Evolutionary conservation across 148 eudicot species (phyloP).

Genomic region (Rheum nobile): DNA sequence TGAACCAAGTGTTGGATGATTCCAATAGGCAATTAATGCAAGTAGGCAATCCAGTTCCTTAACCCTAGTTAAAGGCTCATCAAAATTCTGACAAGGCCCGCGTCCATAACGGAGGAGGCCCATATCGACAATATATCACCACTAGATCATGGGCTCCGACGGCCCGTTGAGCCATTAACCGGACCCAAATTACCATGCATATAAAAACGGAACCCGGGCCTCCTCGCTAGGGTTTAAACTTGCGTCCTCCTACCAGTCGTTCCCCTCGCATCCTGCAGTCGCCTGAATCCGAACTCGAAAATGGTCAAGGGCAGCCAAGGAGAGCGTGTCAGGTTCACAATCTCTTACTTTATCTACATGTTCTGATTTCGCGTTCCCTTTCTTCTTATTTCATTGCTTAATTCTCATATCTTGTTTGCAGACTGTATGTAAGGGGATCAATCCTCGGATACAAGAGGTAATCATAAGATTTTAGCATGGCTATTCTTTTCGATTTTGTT

Average conservation of each 20-base stretch:
- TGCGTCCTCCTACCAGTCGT: neutral
- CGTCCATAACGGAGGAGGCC: no score
- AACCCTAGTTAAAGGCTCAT: no score
- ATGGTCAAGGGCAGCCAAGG: constrained; percentile 56
- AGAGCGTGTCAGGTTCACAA: constrained; percentile 30
- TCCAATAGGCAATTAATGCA: no score
- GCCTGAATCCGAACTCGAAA: constrained; percentile 5
- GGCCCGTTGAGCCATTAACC: neutral
- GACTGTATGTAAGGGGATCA: constrained; percentile 38
- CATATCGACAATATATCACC: no score
- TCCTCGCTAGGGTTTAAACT: neutral
- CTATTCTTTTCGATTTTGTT: neutral
- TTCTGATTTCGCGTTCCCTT: neutral
- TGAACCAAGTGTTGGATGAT: no score
- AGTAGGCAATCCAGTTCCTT: no score
- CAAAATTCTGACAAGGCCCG: no score
- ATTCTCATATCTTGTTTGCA: constrained; percentile 6
- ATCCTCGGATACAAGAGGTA: constrained; percentile 41
- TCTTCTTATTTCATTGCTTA: neutral
- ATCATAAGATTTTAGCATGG: neutral
- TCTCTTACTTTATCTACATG: neutral
- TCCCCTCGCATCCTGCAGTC: neutral
- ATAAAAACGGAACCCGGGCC: neutral
- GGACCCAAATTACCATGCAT: neutral
- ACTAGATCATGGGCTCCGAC: neutral